Conservation (phyloP, 176 grass and related monocot genomes). For the Rhynchospora pubera region DNA sequence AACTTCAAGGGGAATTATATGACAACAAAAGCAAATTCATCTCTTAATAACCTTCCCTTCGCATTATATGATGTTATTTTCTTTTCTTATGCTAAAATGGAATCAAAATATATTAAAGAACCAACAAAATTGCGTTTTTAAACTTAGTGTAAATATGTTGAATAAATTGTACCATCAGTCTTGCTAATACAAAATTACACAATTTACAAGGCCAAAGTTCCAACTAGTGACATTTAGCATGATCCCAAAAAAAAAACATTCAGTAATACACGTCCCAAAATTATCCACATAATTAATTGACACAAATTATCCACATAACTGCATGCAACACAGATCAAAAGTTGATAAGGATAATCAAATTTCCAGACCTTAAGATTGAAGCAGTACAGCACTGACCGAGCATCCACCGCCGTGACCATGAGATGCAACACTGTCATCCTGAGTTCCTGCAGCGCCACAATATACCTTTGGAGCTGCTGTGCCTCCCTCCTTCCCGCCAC, state of each 20-base stretch:
- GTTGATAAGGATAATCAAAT: background rate
- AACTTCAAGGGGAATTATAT: background rate
- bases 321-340: background rate
- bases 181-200: background rate
- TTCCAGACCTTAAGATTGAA: slow-evolving; percentile 75
- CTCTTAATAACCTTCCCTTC: background rate
- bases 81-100: background rate
- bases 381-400: slow-evolving; percentile 60
- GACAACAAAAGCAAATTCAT: background rate
- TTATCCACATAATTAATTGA: too few species aligned
- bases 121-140: background rate
- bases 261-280: too few species aligned
- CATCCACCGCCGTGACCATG: slow-evolving; percentile 48
- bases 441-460: slow-evolving; percentile 64
- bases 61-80: background rate
- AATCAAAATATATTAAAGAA: background rate
- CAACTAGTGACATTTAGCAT: background rate
- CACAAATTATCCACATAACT: background rate
- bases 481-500: slow-evolving; percentile 40
- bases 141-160: background rate
- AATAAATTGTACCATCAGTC: background rate
- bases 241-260: too few species aligned
- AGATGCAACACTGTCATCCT: slow-evolving; percentile 76
- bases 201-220: background rate
- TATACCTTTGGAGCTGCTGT: slow-evolving; percentile 36